Evolutionary conservation across 2,329 filamentous ascomycete genomes (phyloP), one percentile per base, ranked within the genome.

Genomic region (Escovopsis sp.): DNA sequence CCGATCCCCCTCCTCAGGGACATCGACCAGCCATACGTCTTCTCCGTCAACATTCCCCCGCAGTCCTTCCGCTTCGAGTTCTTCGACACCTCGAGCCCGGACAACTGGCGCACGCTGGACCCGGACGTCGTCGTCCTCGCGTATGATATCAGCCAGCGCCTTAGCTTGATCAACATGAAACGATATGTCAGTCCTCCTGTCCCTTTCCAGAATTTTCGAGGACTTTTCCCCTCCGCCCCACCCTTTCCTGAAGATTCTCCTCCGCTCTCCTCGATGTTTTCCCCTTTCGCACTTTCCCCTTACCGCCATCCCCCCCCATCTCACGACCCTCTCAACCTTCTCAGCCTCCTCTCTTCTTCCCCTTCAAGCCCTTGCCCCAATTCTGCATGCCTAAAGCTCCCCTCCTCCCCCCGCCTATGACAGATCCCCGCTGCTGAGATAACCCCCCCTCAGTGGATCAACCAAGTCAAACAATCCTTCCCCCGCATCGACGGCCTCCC

Each of bases 41-140:
- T 76, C 45, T 65, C 73, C 38, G 56, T 74, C 43, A 64, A 57
- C 31, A 48, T 57, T 11, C 52, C 56, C 8, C 35, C 35, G 7
- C 45, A 41, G n/a, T 45, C 41, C 11, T 72, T 68, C 46, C 62
- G 67, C 18, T 60, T 77, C 42, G 68, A 74, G 47, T 73, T 76
- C 45, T 68, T 65, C 43, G 73, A 77, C 48, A 76, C 72, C 1
- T 63, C 66, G 8, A 63, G 62, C 45, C 70, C 72, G 4, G 65
- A 70, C 17, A 68, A 63, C 47, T 78, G 73, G 73, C 64, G 58
- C 32, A 55, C 68, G n/a, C 55, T 76, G 14, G 60, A 61, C 12
- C 73, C 73, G 0, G 66, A 77, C 48, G 55, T 76, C 21, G 55
- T 76, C 34, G 55, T 76, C 19, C 54, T 76, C 39, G 76, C 72